Percentiles rank a stretch among this genome's conserved stretches.
Conservation (phyloP, 257 asterid genomes). For the Solanum chmielewskii region DNA sequence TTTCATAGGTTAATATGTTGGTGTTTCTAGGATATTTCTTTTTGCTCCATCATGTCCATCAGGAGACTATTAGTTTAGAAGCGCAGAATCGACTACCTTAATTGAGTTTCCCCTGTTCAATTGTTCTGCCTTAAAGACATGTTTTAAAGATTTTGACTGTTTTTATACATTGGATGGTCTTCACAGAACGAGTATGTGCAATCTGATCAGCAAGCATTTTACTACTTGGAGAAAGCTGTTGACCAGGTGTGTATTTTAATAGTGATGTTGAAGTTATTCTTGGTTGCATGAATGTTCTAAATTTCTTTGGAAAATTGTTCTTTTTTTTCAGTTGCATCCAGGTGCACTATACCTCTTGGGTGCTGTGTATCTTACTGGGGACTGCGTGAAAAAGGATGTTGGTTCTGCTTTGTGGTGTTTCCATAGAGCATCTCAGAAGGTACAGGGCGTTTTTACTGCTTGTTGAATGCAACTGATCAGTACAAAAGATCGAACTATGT, state of each 20-base stretch:
- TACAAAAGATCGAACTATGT: not conserved
- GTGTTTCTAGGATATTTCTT: not conserved
- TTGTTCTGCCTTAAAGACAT: not conserved
- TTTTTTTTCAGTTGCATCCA: constrained; percentile 58
- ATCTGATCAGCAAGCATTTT: constrained; percentile 84
- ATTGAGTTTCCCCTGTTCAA: not conserved
- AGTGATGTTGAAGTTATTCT: not conserved
- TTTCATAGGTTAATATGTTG: not conserved
- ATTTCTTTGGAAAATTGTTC: constrained; percentile 4
- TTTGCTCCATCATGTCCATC: not conserved
- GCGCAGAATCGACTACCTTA: not conserved
- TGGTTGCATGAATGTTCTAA: not conserved
- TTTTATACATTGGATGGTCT: not conserved
- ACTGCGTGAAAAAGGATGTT: constrained; percentile 76
- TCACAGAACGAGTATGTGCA: constrained; percentile 68
- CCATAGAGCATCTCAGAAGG: constrained; percentile 95
- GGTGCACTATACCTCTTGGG: constrained; percentile 95
- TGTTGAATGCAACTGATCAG: not conserved
- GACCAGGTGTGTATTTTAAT: constrained; percentile 51
- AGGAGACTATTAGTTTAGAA: not conserved
- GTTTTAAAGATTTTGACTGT: not conserved
- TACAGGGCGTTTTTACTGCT: constrained; percentile 6
- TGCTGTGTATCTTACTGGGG: constrained; percentile 86
- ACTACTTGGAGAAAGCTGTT: constrained; percentile 78
- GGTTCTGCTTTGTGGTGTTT: constrained; percentile 93